A percentile compares a stretch with the other conserved stretches of the same genome.
These are phyloP conservation scores for Eucalyptus cloeziana DNA, from an alignment of 345 rosid genomes.

Conservation along the genomic window DNA sequence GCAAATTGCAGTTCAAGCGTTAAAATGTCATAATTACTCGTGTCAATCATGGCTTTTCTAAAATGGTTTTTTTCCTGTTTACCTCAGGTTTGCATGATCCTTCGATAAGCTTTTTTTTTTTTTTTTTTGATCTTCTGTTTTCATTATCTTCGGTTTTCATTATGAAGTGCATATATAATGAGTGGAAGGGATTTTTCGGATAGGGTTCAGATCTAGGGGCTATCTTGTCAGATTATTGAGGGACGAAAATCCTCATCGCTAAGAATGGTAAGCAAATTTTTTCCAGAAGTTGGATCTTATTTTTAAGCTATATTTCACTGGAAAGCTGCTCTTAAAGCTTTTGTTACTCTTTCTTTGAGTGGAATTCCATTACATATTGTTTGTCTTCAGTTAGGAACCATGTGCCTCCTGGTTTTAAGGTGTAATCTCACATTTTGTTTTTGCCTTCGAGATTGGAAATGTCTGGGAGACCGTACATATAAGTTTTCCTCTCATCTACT, in stretches of 20 bases:
- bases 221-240: conserved; percentile 54
- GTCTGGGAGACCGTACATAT: not conserved
- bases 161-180: conserved; percentile 67
- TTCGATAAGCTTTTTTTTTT: too few species aligned
- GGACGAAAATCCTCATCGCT: conserved; percentile 38
- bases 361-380: not conserved
- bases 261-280: conserved; percentile 34
- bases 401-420: not conserved
- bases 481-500: too few species aligned
- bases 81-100: not conserved
- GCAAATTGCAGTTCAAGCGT: too few species aligned
- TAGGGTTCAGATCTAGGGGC: conserved; percentile 31
- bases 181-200: conserved; percentile 77
- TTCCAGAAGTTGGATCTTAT: not conserved
- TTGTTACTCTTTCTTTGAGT: not conserved
- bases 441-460: not conserved
- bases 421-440: not conserved
- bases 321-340: not conserved
- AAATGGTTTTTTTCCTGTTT: not conserved
- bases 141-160: not conserved
- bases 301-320: not conserved
- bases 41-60: too few species aligned
- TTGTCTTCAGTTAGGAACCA: not conserved
- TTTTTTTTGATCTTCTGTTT: too few species aligned
- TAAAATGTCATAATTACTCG: too few species aligned